phyloP scores from a whole-genome alignment of 352 stramenopile genomes.

The Globisporangium polare region DNA sequence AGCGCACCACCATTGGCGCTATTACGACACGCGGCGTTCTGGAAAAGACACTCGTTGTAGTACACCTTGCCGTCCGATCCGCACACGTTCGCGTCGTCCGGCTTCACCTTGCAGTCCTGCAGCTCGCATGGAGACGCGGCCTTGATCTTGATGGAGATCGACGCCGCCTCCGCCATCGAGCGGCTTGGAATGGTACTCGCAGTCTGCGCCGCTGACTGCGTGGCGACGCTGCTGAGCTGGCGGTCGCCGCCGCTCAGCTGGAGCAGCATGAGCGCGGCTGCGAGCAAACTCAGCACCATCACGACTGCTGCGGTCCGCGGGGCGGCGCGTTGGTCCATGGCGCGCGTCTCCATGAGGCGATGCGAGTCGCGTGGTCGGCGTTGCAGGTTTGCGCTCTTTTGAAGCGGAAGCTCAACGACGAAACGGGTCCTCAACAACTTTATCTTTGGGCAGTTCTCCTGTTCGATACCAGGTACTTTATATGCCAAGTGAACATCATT shows the following conservation, averaged over 20 bases:
- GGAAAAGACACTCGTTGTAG: slow-evolving; percentile 27
- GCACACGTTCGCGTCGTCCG: slow-evolving; percentile 16
- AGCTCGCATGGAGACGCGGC: background rate
- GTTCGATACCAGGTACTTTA: no score
- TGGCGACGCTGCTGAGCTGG: background rate
- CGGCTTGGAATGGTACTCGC: background rate
- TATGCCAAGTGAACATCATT: no score
- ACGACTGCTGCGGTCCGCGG: background rate
- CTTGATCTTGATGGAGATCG: background rate
- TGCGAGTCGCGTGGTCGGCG: no score
- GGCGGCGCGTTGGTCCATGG: no score
- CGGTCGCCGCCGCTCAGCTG: background rate
- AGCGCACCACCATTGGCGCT: background rate
- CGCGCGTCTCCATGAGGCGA: no score
- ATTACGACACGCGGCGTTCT: slow-evolving; percentile 25
- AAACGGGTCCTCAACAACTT: no score
- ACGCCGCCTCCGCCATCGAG: background rate
- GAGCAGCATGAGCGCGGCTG: background rate
- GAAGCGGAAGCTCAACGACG: no score
- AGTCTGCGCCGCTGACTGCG: no score
- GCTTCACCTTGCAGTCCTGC: background rate
- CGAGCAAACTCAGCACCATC: background rate
- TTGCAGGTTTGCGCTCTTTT: no score
- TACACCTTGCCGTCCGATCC: slow-evolving; percentile 29
- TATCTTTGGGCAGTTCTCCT: no score